Percentiles rank a stretch among this genome's conserved stretches.
Evolutionary conservation across 495 filamentous ascomycete species (phyloP).

Genomic region (Penicillium salamii): DNA sequence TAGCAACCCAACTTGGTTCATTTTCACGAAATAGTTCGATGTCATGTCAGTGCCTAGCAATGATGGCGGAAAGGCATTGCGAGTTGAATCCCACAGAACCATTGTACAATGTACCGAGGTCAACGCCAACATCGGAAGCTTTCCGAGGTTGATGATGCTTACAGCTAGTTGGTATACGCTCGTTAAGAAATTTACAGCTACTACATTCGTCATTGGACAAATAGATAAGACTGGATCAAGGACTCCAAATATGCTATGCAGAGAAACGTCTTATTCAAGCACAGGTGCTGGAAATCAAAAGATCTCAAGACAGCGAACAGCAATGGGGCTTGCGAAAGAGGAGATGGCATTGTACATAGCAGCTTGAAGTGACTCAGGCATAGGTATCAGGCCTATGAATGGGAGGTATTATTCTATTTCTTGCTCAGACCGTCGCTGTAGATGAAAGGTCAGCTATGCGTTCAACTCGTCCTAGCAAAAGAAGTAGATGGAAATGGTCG

Average conservation of each 20-base stretch:
- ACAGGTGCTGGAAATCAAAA: not conserved
- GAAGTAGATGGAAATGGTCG: not conserved
- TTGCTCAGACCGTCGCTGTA: conserved; percentile 4
- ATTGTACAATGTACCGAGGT: too few species aligned
- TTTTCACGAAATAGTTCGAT: too few species aligned
- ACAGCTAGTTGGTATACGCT: too few species aligned
- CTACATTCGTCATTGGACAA: too few species aligned
- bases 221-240: not conserved
- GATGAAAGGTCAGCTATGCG: not conserved
- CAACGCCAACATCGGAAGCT: too few species aligned
- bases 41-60: too few species aligned
- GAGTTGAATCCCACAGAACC: too few species aligned
- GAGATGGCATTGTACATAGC: conserved; percentile 7
- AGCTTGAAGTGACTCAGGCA: not conserved
- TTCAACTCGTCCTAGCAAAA: too few species aligned
- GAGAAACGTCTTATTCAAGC: not conserved
- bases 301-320: not conserved
- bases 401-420: not conserved
- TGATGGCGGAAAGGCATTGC: too few species aligned
- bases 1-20: too few species aligned
- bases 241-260: not conserved
- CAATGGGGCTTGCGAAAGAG: not conserved
- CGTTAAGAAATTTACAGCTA: too few species aligned
- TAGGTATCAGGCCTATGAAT: not conserved
- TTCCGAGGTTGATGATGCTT: too few species aligned